Conservation (phyloP, 2,329 filamentous ascomycete species). For the Aspergillus novofumigatus region DNA sequence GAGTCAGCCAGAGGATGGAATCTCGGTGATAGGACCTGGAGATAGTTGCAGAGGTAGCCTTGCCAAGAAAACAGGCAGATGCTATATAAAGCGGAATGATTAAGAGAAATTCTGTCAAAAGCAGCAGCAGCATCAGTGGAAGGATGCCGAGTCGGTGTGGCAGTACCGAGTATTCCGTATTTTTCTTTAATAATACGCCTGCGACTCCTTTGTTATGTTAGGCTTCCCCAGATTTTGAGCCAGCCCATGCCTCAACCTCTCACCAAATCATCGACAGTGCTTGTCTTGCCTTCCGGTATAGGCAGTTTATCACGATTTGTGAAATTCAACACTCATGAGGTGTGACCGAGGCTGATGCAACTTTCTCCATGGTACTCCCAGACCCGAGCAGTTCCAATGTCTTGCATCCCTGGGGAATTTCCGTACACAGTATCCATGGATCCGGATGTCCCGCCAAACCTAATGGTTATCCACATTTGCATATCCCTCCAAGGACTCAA, state of each 20-base stretch:
- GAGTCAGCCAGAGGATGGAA: neutral
- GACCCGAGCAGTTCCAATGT: slow-evolving; percentile 8
- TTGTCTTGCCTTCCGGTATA: neutral
- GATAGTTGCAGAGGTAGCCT: neutral
- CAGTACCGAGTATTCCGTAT: neutral
- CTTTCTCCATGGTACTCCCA: neutral
- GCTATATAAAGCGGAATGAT: neutral
- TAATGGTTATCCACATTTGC: slow-evolving; percentile 11
- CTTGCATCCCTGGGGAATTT: slow-evolving; percentile 15
- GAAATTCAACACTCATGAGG: neutral
- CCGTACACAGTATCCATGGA: slow-evolving; percentile 17
- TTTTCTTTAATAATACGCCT: neutral
- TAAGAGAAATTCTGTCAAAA: neutral
- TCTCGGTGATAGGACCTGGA: neutral
- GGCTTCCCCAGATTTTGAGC: neutral
- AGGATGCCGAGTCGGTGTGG: neutral
- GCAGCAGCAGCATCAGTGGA: neutral
- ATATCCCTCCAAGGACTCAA: neutral
- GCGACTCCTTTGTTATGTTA: neutral
- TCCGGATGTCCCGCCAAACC: slow-evolving; percentile 17
- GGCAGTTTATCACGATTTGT: neutral
- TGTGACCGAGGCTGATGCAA: neutral
- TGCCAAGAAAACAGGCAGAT: neutral
- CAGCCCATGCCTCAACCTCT: neutral
- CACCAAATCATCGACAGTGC: neutral